Evolutionary conservation across 2,329 filamentous ascomycete species (phyloP).

Genomic region (Acephala macrosclerotiorum): DNA sequence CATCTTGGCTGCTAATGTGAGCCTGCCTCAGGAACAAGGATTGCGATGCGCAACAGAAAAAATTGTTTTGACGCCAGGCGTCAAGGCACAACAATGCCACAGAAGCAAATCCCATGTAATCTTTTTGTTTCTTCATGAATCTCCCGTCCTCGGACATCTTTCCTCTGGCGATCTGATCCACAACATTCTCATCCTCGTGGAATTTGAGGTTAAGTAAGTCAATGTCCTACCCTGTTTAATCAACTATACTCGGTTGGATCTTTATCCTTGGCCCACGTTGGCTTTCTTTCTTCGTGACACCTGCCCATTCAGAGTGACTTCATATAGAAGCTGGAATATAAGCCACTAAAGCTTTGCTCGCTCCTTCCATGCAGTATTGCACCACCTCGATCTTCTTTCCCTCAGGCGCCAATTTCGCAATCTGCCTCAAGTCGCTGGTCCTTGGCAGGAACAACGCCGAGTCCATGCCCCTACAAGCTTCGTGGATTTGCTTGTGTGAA

Average conservation of each 20-base stretch:
- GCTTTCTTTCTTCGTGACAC: too few relatives aligned
- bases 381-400: conserved; percentile 72
- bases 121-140: neutral
- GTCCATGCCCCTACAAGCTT: conserved; percentile 64
- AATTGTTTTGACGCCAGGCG: conserved; percentile 23
- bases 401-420: conserved; percentile 64
- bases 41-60: conserved; percentile 33
- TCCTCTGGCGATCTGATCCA: too few relatives aligned
- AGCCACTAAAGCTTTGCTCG: conserved; percentile 82
- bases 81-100: conserved; percentile 26
- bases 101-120: neutral
- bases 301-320: neutral
- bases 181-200: too few relatives aligned
- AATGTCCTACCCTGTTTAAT: too few relatives aligned
- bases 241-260: too few relatives aligned
- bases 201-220: too few relatives aligned
- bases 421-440: conserved; percentile 81
- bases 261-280: too few relatives aligned
- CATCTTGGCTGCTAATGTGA: conserved; percentile 19
- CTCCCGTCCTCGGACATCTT: neutral
- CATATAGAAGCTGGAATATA: conserved; percentile 56
- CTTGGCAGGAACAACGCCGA: conserved; percentile 85
- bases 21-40: conserved; percentile 29
- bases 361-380: conserved; percentile 91
- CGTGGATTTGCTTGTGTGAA: conserved; percentile 67